These are phyloP conservation scores for Angophora floribunda DNA, from an alignment of 345 rosid species.

Conservation along the genomic window DNA sequence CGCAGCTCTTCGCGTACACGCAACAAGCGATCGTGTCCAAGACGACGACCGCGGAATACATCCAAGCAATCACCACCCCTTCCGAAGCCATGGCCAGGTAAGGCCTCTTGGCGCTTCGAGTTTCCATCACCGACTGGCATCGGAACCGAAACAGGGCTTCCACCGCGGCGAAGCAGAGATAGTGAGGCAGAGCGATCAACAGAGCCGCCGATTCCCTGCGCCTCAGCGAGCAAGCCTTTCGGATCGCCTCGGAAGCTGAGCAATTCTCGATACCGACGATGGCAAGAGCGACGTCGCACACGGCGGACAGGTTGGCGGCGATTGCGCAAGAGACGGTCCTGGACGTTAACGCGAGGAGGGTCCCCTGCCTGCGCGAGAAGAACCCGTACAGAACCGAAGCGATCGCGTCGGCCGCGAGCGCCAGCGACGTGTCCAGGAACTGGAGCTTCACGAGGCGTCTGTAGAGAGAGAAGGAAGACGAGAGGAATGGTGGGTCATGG, in stretches of 20 bases:
- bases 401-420: not conserved
- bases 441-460: conserved; percentile 11
- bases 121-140: not conserved
- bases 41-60: conserved; percentile 21
- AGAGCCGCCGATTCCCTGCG: conserved; percentile 6
- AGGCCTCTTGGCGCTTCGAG: not conserved
- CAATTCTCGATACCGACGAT: conserved; percentile 5
- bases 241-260: conserved; percentile 10
- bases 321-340: not conserved
- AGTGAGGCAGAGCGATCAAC: conserved; percentile 12
- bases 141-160: conserved; percentile 21
- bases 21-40: conserved; percentile 27
- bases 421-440: not conserved
- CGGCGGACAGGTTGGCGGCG: conserved; percentile 1
- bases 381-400: not conserved
- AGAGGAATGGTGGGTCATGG: not conserved
- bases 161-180: conserved; percentile 15
- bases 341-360: not conserved
- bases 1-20: conserved; percentile 11
- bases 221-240: conserved; percentile 8
- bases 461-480: not conserved
- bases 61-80: conserved; percentile 13
- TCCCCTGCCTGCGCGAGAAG: not conserved
- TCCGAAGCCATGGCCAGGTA: conserved; percentile 8
- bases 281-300: conserved; percentile 24